phyloP scores from a whole-genome alignment of 192 early-diverging fungal species.

The Rhizophlyctis rosea region DNA sequence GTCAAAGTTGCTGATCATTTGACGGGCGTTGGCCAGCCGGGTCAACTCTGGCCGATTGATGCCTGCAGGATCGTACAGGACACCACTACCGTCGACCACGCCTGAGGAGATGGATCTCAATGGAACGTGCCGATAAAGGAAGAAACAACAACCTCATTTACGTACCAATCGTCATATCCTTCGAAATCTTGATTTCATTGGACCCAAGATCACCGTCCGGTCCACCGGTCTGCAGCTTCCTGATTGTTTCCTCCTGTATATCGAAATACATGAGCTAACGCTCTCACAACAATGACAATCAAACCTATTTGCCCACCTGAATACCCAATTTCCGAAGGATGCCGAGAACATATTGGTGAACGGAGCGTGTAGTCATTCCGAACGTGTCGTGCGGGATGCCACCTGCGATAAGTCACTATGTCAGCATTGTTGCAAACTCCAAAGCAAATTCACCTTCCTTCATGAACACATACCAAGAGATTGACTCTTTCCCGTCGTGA shows the following conservation, averaged over 20 bases:
- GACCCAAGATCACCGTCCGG: conserved; percentile 98
- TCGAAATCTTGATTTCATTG: conserved; percentile 98
- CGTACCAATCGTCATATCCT: conserved; percentile 85
- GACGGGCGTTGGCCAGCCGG: conserved; percentile 78
- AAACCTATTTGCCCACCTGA: conserved; percentile 15
- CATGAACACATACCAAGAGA: conserved; percentile 50
- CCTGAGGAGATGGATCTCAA: background rate
- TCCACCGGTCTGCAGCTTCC: conserved; percentile 96
- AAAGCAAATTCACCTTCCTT: background rate
- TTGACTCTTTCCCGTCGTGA: conserved; percentile 98
- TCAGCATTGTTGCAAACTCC: too few species aligned
- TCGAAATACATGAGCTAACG: too few species aligned
- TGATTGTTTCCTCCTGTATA: conserved; percentile 71
- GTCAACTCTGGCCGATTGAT: conserved; percentile 85
- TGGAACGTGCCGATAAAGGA: background rate
- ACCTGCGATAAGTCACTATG: too few species aligned
- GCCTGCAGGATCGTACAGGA: conserved; percentile 88
- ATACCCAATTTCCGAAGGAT: conserved; percentile 69
- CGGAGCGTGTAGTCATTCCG: conserved; percentile 98
- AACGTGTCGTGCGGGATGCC: conserved; percentile 97
- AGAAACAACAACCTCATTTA: background rate
- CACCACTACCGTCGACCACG: conserved; percentile 96
- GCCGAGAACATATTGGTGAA: conserved; percentile 99
- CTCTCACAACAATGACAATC: too few species aligned
- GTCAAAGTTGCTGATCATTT: conserved; percentile 92